Percentiles rank a stretch among this genome's conserved stretches.
phyloP scores from a whole-genome alignment of 2,329 filamentous ascomycete genomes.

The Aspergillus sp. region DNA sequence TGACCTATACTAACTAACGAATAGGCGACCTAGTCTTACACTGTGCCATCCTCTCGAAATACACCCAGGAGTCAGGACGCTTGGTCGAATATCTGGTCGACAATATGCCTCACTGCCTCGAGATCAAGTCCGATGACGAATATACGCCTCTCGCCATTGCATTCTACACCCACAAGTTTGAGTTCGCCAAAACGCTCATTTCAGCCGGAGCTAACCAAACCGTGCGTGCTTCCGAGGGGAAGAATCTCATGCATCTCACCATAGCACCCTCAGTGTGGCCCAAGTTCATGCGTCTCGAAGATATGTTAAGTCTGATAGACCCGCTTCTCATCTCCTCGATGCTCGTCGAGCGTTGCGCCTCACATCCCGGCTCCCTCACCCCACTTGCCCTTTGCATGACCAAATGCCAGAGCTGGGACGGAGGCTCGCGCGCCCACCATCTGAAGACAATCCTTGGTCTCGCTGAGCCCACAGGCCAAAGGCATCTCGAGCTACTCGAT shows the following conservation, averaged over 20 bases:
- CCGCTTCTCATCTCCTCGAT: slow-evolving; percentile 45
- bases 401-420: neutral
- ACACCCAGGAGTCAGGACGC: slow-evolving; percentile 46
- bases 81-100: slow-evolving; percentile 68
- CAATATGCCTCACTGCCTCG: slow-evolving; percentile 60
- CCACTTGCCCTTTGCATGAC: slow-evolving; percentile 62
- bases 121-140: slow-evolving; percentile 51
- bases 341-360: slow-evolving; percentile 31
- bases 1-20: neutral
- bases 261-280: slow-evolving; percentile 13
- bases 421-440: neutral
- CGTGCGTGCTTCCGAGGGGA: slow-evolving; percentile 57
- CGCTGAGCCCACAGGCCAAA: slow-evolving; percentile 52
- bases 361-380: slow-evolving; percentile 27
- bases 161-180: slow-evolving; percentile 46
- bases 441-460: slow-evolving; percentile 30
- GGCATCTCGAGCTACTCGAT: slow-evolving; percentile 47
- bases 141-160: slow-evolving; percentile 69
- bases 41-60: slow-evolving; percentile 57
- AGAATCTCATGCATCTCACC: slow-evolving; percentile 67
- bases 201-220: slow-evolving; percentile 69
- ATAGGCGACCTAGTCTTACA: slow-evolving; percentile 59
- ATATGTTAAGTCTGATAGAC: slow-evolving; percentile 51
- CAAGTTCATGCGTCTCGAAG: slow-evolving; percentile 54
- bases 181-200: slow-evolving; percentile 58